Base-by-base conservation (phyloP, 108 stramenopile species). In the Nitzschia sp. region DNA sequence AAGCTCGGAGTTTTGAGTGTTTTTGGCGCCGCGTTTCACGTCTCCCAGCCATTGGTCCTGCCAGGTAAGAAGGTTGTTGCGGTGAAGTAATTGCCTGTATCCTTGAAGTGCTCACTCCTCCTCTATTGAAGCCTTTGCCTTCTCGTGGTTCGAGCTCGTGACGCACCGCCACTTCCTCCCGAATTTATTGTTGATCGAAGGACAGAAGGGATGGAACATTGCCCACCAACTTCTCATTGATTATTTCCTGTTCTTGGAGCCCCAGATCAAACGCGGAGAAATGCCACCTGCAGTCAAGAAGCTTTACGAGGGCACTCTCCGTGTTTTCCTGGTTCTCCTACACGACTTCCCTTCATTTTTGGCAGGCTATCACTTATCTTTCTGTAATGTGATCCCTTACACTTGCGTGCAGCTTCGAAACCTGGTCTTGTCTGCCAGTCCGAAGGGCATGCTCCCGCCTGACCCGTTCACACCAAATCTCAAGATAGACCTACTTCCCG, bases 381-480 rank as follows among this genome's bases (percentile, higher is more conserved):
- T 99, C 71, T 98, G 97, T 87, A 97, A 98, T 68, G 92, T 97
- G 33, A 97, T 99, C 53, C 99, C 98, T 9, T 90, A 96, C 34
- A 86, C 92, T 46, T 99, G 98, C 80, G 87, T 99, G 6, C 99
- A 99, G 80, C 91, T 99, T 35, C 85, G 99, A 31, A 99, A 99
- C 72, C 79, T 99, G 21, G 73, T 99, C 62, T 92, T 99, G 17
- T 96, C 96, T 4, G 98, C 99, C 2, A 97, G 92, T 66, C 99
- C 99, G 0, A 92, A 97, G 74, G 90, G 89, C 30, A 98, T 99
- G 95, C 79, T 79, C 63, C 89, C 98, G 9, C 97, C 97, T 28
- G 99, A 99, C 81, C 98, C 99, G 15, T 98, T 99, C 84, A 98
- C 96, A 38, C 97, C 98, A 38, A 97, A 97, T 79, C 90, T 98